phyloP scores from a whole-genome alignment of 129 eudicot species.

The Kitagawia praeruptora region DNA sequence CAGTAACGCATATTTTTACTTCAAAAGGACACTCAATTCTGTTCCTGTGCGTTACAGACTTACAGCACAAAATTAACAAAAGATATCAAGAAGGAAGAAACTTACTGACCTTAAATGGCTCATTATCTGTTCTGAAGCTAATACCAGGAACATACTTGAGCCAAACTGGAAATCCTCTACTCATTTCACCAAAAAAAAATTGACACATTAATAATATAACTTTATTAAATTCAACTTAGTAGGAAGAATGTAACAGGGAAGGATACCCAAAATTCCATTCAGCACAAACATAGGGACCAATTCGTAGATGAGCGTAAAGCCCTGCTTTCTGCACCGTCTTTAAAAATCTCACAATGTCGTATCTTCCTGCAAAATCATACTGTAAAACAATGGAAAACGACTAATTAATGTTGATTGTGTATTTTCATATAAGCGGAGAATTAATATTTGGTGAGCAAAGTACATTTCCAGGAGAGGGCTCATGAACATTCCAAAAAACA shows the following conservation, averaged over 20 bases:
- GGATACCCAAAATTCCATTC: constrained; percentile 80
- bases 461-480: constrained; percentile 90
- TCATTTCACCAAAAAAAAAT: not conserved
- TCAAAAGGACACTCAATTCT: too few relatives aligned
- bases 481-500: constrained; percentile 96
- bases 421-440: not conserved
- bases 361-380: constrained; percentile 80
- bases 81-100: not conserved
- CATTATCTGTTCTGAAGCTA: constrained; percentile 51
- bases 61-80: too few relatives aligned
- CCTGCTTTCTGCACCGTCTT: constrained; percentile 81
- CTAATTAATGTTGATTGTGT: not conserved
- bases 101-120: constrained; percentile 39
- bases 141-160: constrained; percentile 49
- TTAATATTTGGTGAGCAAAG: not conserved
- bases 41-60: too few relatives aligned
- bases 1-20: not conserved
- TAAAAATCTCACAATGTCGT: constrained; percentile 69
- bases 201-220: not conserved
- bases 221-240: not conserved
- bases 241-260: not conserved
- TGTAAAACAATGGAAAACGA: constrained; percentile 8
- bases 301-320: constrained; percentile 75
- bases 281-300: constrained; percentile 91
- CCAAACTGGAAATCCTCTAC: constrained; percentile 55